Conservation (phyloP, 106 monocot species). For the Cymbidium sinense region DNA sequence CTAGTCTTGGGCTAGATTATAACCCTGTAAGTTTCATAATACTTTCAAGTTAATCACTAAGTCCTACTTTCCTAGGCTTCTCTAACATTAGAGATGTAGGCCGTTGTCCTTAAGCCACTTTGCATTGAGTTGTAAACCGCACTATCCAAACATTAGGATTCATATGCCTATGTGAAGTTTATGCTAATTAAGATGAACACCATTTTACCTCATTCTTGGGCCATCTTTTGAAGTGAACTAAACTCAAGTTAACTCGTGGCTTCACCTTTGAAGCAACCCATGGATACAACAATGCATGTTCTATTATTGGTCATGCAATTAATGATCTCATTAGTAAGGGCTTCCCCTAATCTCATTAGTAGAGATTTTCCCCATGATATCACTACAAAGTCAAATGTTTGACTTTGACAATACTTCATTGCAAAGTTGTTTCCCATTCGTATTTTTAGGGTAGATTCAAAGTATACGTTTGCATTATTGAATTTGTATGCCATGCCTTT, state of each 20-base stretch:
- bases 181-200: not conserved
- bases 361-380: too few relatives aligned
- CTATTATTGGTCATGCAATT: too few relatives aligned
- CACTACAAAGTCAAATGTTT: too few relatives aligned
- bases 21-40: not conserved
- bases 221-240: not conserved
- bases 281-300: too few relatives aligned
- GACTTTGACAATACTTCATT: too few relatives aligned
- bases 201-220: not conserved
- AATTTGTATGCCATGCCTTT: too few relatives aligned
- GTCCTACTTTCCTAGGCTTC: not conserved
- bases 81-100: not conserved
- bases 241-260: not conserved
- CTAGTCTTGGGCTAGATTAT: not conserved
- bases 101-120: not conserved
- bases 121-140: not conserved
- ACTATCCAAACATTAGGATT: not conserved
- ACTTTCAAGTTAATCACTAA: not conserved
- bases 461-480: too few relatives aligned
- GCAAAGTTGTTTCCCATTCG: too few relatives aligned
- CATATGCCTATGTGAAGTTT: not conserved
- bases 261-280: too few relatives aligned
- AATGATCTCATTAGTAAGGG: too few relatives aligned
- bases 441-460: too few relatives aligned
- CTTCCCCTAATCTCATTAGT: too few relatives aligned